Evolutionary conservation across 805 yeast species (phyloP).

Genomic region (Candida tammaniensis): DNA sequence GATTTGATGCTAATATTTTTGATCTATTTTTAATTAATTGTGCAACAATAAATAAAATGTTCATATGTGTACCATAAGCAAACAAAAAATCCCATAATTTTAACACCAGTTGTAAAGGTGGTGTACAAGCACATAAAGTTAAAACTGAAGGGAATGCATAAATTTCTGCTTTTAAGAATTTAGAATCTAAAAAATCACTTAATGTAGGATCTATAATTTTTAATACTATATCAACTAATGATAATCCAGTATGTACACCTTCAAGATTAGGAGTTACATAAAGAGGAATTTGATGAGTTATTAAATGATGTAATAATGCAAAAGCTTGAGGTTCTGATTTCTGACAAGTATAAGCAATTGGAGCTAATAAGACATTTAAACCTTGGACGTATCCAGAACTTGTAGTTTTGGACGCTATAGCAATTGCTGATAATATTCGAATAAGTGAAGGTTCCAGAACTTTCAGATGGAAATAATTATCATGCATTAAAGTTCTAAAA

Average conservation of each 20-base stretch:
- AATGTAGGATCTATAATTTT: conserved; percentile 72
- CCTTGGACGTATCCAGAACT: conserved; percentile 78
- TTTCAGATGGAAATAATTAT: conserved; percentile 55
- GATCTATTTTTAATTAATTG: conserved; percentile 71
- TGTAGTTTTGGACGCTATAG: conserved; percentile 37
- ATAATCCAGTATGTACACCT: conserved; percentile 78
- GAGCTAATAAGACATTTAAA: conserved; percentile 83
- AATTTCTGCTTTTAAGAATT: conserved; percentile 74
- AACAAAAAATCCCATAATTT: conserved; percentile 87
- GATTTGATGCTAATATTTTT: conserved; percentile 52
- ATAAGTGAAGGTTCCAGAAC: conserved; percentile 71
- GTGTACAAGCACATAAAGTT: conserved; percentile 86
- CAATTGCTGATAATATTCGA: conserved; percentile 71
- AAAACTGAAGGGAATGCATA: conserved; percentile 83
- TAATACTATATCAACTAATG: conserved; percentile 70
- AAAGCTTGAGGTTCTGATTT: conserved; percentile 86
- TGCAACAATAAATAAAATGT: conserved; percentile 79
- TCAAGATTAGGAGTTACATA: conserved; percentile 73
- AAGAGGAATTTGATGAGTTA: conserved; percentile 67
- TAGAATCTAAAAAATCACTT: conserved; percentile 54
- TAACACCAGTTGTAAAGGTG: conserved; percentile 72
- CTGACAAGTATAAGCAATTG: conserved; percentile 65
- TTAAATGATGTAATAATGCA: conserved; percentile 60
- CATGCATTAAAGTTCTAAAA: conserved; percentile 79
- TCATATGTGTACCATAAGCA: conserved; percentile 89